These are phyloP conservation scores for Coemansia sp. DNA, from an alignment of 192 early-diverging fungal genomes.

Conservation along the genomic window DNA sequence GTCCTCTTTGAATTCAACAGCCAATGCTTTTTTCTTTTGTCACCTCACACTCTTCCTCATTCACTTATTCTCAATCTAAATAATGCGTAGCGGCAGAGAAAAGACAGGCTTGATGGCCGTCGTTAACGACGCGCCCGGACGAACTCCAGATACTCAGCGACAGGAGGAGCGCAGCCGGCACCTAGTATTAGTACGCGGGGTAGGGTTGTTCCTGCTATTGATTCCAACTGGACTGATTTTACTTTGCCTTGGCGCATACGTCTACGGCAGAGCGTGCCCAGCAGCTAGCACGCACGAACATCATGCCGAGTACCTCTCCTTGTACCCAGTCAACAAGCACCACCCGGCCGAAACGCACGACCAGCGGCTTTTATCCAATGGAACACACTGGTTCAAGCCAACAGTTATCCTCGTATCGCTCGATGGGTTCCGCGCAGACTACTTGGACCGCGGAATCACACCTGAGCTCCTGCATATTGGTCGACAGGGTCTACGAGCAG, in stretches of 20 bases:
- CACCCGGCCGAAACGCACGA: neutral
- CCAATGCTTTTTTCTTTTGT: neutral
- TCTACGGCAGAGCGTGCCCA: slow-evolving; percentile 29
- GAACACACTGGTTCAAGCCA: slow-evolving; percentile 66
- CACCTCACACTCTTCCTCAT: neutral
- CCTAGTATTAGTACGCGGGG: slow-evolving; percentile 13
- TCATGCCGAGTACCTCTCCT: slow-evolving; percentile 24
- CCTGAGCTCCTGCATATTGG: slow-evolving; percentile 57
- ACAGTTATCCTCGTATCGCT: slow-evolving; percentile 83
- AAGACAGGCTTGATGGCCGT: slow-evolving; percentile 7
- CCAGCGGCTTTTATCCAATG: slow-evolving; percentile 56
- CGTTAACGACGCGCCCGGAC: neutral
- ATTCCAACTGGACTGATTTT: slow-evolving; percentile 27
- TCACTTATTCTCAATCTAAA: neutral
- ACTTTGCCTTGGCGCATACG: slow-evolving; percentile 19
- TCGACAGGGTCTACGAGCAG: slow-evolving; percentile 44
- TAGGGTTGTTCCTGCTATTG: slow-evolving; percentile 31
- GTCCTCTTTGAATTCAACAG: neutral
- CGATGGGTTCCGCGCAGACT: slow-evolving; percentile 87
- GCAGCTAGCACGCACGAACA: neutral
- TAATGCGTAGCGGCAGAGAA: neutral
- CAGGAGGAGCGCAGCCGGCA: slow-evolving; percentile 10
- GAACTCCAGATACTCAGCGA: neutral
- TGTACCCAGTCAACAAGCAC: slow-evolving; percentile 28
- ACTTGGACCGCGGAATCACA: slow-evolving; percentile 73